Base-by-base conservation (phyloP, 2,329 filamentous ascomycete species). In the Fusarium lyarnte region DNA sequence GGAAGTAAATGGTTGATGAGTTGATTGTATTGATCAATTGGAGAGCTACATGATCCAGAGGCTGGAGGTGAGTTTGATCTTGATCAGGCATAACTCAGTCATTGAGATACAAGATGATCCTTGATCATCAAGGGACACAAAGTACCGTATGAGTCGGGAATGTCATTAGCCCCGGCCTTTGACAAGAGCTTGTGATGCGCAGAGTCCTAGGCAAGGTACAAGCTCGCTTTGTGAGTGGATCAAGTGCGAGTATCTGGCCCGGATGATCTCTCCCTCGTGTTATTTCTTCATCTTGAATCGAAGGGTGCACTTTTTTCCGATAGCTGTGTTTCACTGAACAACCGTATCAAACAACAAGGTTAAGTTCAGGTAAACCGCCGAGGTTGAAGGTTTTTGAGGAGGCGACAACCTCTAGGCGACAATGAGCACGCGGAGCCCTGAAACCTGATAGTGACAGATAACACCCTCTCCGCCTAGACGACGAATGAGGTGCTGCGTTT, bases 131-230 rank as follows among this genome's bases (percentile, higher is more conserved):
- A 67, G 43, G 61, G 35, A 52, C 31, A 25, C 38, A 31, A 62
- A 41, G 63, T 38, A 62, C 31, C 19, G 51, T 38, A 67, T 29
- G 31, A 27, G 29, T 55, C 36, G 36, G 29, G 19, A 33, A 55
- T 60, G 47, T 17, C 39, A 58, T 36, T 46, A 29, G 23, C 47
- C 36, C 39, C 13, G 36, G 38, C 36, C 41, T 58, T n/a, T 46
- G 57, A 25, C 14, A 36, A 58, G 70, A 60, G 55, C 41, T 53
- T 64, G 51, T 64, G 59, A 61, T 55, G 39, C 43, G 42, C 23
- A 66, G 33, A 72, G 58, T 71, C 58, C 47, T 71, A 59, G 69
- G 31, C 35, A 49, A 62, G 49, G 61, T 47, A 61, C 52, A 61
- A 60, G 57, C 45, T 72, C 31, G 41, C 17, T 63, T 53, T 45